These are phyloP conservation scores for Chalaropsis thielavioides DNA, from an alignment of 2,329 filamentous ascomycete species.

Conservation along the genomic window DNA sequence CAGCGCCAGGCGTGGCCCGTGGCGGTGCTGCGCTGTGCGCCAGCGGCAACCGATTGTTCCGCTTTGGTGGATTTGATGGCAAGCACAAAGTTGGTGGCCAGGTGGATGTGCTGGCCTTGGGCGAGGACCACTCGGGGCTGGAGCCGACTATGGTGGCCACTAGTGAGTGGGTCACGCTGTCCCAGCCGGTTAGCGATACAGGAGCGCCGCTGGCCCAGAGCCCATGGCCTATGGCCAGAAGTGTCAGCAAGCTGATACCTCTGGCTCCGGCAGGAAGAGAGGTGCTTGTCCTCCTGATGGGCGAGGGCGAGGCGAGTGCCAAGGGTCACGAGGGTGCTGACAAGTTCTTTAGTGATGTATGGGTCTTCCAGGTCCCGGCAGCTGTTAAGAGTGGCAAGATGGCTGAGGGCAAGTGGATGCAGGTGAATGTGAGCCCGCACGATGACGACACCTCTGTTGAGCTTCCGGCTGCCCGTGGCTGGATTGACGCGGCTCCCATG, in stretches of 20 bases:
- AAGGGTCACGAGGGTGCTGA: slow-evolving; percentile 38
- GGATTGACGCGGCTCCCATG: slow-evolving; percentile 42
- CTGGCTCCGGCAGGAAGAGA: slow-evolving; percentile 46
- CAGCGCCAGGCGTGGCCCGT: slow-evolving; percentile 51
- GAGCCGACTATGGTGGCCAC: slow-evolving; percentile 38
- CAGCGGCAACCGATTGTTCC: slow-evolving; percentile 50
- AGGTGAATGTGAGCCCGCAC: slow-evolving; percentile 32
- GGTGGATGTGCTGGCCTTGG: slow-evolving; percentile 50
- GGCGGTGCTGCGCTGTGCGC: slow-evolving; percentile 55
- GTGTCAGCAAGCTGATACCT: slow-evolving; percentile 37
- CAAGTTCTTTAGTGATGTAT: slow-evolving; percentile 45
- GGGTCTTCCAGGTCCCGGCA: slow-evolving; percentile 44
- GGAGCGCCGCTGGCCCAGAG: neutral
- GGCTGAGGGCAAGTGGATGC: slow-evolving; percentile 45
- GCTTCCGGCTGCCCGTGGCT: slow-evolving; percentile 40
- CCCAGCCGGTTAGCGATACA: slow-evolving; percentile 24
- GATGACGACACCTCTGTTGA: slow-evolving; percentile 38
- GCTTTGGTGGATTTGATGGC: slow-evolving; percentile 71
- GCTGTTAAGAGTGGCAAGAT: slow-evolving; percentile 35
- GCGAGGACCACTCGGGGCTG: slow-evolving; percentile 33
- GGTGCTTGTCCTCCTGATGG: slow-evolving; percentile 47
- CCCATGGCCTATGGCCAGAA: slow-evolving; percentile 14
- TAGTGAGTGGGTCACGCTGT: slow-evolving; percentile 40
- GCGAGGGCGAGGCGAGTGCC: slow-evolving; percentile 37
- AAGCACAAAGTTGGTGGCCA: slow-evolving; percentile 52